These are phyloP conservation scores for Rhynchosporium agropyri DNA, from an alignment of 2,329 filamentous ascomycete genomes.

Conservation along the genomic window DNA sequence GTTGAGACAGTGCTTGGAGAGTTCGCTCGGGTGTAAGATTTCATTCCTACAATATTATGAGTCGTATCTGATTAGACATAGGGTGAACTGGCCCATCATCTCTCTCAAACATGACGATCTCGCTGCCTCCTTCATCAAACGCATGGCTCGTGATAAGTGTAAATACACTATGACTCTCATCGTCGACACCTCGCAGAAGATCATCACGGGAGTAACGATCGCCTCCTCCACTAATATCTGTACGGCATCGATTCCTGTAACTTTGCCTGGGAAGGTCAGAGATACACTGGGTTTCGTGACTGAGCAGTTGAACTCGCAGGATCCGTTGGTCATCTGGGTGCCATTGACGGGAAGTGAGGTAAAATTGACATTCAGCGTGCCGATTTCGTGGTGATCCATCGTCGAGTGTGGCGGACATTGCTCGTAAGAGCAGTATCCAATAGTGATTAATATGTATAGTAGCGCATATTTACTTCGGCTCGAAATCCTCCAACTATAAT, in stretches of 20 bases:
- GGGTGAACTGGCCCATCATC: conserved; percentile 51
- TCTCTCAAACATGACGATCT: conserved; percentile 59
- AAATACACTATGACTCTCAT: conserved; percentile 32
- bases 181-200: conserved; percentile 25
- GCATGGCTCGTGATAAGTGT: conserved; percentile 41
- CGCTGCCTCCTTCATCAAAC: conserved; percentile 51
- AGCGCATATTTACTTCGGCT: too few species aligned
- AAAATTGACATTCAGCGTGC: conserved; percentile 28
- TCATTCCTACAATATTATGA: neutral
- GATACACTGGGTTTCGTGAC: conserved; percentile 28
- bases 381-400: conserved; percentile 4
- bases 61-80: neutral
- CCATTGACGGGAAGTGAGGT: conserved; percentile 49
- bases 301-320: conserved; percentile 51
- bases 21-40: conserved; percentile 26
- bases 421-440: too few species aligned
- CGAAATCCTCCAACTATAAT: too few species aligned
- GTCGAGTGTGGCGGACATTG: neutral
- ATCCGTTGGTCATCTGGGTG: conserved; percentile 56
- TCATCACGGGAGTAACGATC: conserved; percentile 41
- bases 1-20: conserved; percentile 34
- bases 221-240: conserved; percentile 45
- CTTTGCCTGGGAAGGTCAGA: conserved; percentile 42
- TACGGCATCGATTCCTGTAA: conserved; percentile 34
- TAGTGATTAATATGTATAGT: too few species aligned